phyloP scores from a whole-genome alignment of 192 early-diverging fungal species.

The Rhizoclosmatium sp. region DNA sequence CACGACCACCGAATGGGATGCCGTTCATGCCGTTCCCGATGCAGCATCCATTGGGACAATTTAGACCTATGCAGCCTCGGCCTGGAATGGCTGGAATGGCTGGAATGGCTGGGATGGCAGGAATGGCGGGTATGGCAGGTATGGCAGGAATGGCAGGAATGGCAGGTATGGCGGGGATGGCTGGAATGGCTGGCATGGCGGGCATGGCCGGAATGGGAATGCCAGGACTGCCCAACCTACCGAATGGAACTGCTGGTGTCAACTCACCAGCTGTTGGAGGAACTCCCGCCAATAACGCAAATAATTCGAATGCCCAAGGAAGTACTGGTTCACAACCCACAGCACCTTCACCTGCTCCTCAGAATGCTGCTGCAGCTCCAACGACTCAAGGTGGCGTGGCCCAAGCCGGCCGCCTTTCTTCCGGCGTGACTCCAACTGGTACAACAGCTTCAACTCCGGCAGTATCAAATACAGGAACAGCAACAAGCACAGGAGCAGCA shows the following conservation, averaged over 20 bases:
- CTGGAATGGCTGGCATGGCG: too few relatives aligned
- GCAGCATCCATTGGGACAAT: slow-evolving; percentile 12
- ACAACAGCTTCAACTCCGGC: not conserved
- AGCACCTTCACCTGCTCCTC: too few relatives aligned
- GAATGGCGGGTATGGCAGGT: not conserved
- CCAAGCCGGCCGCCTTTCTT: too few relatives aligned
- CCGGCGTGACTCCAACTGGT: not conserved
- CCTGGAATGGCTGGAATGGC: slow-evolving; percentile 12
- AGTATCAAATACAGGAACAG: slow-evolving; percentile 8
- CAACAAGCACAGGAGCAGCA: slow-evolving; percentile 20
- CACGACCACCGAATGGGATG: not conserved
- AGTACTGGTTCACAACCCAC: too few relatives aligned
- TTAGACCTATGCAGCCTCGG: slow-evolving; percentile 10
- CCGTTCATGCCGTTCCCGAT: slow-evolving; percentile 21
- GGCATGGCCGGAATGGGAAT: too few relatives aligned
- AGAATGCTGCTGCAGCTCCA: too few relatives aligned
- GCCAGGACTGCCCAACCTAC: too few relatives aligned
- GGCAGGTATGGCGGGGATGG: not conserved
- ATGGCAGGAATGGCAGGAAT: not conserved
- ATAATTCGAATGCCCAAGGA: too few relatives aligned
- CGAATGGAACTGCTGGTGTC: too few relatives aligned
- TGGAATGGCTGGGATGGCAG: not conserved
- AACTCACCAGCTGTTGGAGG: too few relatives aligned
- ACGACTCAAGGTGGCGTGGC: too few relatives aligned
- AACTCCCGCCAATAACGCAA: too few relatives aligned